A percentile compares a stretch with the other conserved stretches of the same genome.
These are phyloP conservation scores for Teunomyces pallodes DNA, from an alignment of 805 yeast species.

Conservation along the genomic window DNA sequence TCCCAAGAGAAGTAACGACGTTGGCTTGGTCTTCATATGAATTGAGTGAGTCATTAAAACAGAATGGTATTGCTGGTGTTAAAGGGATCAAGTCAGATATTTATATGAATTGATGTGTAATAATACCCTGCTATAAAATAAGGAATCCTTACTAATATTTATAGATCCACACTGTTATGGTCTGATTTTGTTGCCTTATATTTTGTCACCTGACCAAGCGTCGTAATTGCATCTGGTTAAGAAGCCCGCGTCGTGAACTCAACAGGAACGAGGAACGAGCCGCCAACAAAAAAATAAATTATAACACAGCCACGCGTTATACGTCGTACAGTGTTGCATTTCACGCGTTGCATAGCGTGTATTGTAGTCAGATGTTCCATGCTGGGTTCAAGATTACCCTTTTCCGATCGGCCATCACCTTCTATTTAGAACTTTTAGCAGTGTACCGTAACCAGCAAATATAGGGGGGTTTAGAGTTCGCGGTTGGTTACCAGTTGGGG, in stretches of 20 bases:
- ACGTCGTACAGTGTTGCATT: not conserved
- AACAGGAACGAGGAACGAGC: conserved; percentile 3
- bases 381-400: not conserved
- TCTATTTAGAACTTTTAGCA: not conserved
- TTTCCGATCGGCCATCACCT: not conserved
- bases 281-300: not conserved
- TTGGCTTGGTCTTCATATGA: conserved; percentile 17
- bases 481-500: not conserved
- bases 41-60: conserved; percentile 11
- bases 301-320: not conserved
- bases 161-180: conserved; percentile 8
- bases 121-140: not conserved
- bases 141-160: conserved; percentile 1
- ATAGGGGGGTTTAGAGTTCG: too few relatives aligned
- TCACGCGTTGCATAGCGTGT: not conserved
- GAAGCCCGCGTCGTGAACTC: not conserved
- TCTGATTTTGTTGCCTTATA: conserved; percentile 4
- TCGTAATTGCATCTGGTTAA: not conserved
- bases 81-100: not conserved
- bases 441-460: not conserved
- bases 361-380: not conserved
- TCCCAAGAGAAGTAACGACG: conserved; percentile 32
- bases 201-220: not conserved
- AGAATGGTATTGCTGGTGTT: not conserved
- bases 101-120: not conserved